These are phyloP conservation scores for Curvularia verruculosa DNA, from an alignment of 2,329 filamentous ascomycete genomes.

Conservation along the genomic window DNA sequence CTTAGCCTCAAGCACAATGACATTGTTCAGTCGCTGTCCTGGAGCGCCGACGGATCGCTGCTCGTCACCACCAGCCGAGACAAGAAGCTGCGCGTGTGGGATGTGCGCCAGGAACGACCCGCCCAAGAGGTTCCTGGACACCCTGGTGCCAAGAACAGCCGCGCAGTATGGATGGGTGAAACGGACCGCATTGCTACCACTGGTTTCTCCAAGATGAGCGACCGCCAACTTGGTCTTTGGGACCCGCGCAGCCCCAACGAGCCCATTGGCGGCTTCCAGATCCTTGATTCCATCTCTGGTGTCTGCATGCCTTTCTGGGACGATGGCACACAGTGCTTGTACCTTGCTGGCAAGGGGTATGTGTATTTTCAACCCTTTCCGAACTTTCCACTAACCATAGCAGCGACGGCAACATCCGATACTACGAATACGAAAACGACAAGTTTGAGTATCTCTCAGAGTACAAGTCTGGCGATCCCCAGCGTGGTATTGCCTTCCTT, in stretches of 20 bases:
- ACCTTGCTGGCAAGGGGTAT: constrained; percentile 95
- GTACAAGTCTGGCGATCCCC: constrained; percentile 95
- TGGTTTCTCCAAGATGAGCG: constrained; percentile 98
- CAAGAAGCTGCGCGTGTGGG: constrained; percentile 98
- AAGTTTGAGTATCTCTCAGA: constrained; percentile 98
- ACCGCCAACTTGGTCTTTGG: constrained; percentile 94
- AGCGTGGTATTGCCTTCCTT: constrained; percentile 91
- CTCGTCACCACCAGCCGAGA: constrained; percentile 93
- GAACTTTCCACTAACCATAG: constrained; percentile 15
- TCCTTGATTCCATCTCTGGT: constrained; percentile 93
- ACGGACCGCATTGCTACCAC: constrained; percentile 95
- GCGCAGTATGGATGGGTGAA: constrained; percentile 95
- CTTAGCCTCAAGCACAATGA: constrained; percentile 84
- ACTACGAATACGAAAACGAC: constrained; percentile 98
- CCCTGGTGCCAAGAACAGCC: constrained; percentile 94
- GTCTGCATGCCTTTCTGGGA: constrained; percentile 99
- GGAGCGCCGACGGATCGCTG: constrained; percentile 87
- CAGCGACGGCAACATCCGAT: constrained; percentile 97
- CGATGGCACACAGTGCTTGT: constrained; percentile 92
- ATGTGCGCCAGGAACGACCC: constrained; percentile 89
- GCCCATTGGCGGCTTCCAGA: constrained; percentile 87
- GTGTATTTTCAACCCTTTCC: constrained; percentile 39
- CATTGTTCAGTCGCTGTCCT: constrained; percentile 93
- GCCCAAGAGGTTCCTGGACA: constrained; percentile 86
- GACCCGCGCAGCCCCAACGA: constrained; percentile 80